Conservation (phyloP, 2,329 filamentous ascomycete species). For the Xylogone sp. region DNA sequence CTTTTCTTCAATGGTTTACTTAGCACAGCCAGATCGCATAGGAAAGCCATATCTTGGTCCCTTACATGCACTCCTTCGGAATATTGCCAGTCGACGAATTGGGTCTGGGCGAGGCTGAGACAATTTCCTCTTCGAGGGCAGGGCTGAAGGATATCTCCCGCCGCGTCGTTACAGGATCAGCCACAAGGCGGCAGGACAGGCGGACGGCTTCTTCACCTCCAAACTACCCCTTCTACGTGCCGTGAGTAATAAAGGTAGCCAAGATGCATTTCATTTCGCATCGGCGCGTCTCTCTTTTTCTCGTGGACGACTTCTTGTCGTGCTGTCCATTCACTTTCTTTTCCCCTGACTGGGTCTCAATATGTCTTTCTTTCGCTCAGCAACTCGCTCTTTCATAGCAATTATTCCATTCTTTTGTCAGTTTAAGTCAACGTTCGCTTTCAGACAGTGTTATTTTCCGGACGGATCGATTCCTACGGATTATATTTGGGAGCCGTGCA, state of each 20-base stretch:
- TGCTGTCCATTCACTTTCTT: not conserved
- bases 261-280: too few species aligned
- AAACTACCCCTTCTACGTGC: not conserved
- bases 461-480: conserved; percentile 16
- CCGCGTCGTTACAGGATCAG: not conserved
- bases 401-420: not conserved
- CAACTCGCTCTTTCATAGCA: not conserved
- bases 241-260: not conserved
- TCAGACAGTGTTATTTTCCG: conserved; percentile 14
- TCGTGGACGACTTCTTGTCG: not conserved
- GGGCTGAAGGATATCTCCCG: not conserved
- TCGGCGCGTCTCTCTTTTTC: too few species aligned
- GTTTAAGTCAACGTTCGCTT: conserved; percentile 1
- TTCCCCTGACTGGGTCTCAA: not conserved
- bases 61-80: not conserved
- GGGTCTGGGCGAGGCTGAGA: not conserved
- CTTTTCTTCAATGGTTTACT: too few species aligned
- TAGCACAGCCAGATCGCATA: too few species aligned
- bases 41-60: not conserved
- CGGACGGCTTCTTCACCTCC: not conserved
- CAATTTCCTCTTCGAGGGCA: not conserved
- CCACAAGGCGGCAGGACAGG: not conserved
- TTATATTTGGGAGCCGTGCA: conserved; percentile 15
- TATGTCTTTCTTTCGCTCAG: not conserved
- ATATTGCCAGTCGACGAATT: not conserved